phyloP scores from a whole-genome alignment of 257 asterid genomes.

The Petunia axillaris region DNA sequence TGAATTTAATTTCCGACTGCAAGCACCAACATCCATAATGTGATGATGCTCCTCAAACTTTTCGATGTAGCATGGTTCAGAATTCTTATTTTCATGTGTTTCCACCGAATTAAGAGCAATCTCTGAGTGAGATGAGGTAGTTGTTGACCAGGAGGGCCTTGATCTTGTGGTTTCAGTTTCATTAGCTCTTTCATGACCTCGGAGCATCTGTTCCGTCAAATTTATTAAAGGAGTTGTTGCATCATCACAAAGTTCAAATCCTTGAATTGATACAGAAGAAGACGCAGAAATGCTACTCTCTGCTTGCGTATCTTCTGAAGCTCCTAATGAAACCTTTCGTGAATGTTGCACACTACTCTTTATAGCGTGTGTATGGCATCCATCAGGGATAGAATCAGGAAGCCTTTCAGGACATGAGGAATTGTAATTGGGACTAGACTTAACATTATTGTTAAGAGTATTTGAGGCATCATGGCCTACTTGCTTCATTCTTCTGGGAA shows the following conservation, averaged over 20 bases:
- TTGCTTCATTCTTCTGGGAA: slow-evolving; percentile 56
- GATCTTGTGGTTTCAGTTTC: slow-evolving; percentile 51
- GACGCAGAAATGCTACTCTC: slow-evolving; percentile 81
- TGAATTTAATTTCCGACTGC: slow-evolving; percentile 28
- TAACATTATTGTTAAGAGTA: slow-evolving; percentile 34
- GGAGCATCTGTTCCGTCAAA: slow-evolving; percentile 43
- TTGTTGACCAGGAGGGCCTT: slow-evolving; percentile 57
- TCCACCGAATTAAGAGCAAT: slow-evolving; percentile 41
- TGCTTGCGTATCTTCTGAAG: slow-evolving; percentile 55
- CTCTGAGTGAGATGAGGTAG: slow-evolving; percentile 61
- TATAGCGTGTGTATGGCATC: slow-evolving; percentile 31
- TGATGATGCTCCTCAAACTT: slow-evolving; percentile 40
- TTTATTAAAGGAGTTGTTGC: slow-evolving; percentile 48
- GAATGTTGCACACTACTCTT: slow-evolving; percentile 47
- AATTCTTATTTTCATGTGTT: slow-evolving; percentile 39
- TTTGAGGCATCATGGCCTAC: slow-evolving; percentile 48
- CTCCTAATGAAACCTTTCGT: slow-evolving; percentile 41
- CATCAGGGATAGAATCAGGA: slow-evolving; percentile 41
- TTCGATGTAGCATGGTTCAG: slow-evolving; percentile 37
- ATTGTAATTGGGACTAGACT: slow-evolving; percentile 30
- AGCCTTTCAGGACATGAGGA: slow-evolving; percentile 35
- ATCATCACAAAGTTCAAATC: slow-evolving; percentile 64
- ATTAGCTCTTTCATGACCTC: slow-evolving; percentile 39
- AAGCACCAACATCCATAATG: slow-evolving; percentile 37
- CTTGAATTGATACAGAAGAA: slow-evolving; percentile 76